Percentiles rank a stretch among this genome's conserved stretches.
Evolutionary conservation across 306 rosid species (phyloP).

Genomic region (Begonia masoniana): DNA sequence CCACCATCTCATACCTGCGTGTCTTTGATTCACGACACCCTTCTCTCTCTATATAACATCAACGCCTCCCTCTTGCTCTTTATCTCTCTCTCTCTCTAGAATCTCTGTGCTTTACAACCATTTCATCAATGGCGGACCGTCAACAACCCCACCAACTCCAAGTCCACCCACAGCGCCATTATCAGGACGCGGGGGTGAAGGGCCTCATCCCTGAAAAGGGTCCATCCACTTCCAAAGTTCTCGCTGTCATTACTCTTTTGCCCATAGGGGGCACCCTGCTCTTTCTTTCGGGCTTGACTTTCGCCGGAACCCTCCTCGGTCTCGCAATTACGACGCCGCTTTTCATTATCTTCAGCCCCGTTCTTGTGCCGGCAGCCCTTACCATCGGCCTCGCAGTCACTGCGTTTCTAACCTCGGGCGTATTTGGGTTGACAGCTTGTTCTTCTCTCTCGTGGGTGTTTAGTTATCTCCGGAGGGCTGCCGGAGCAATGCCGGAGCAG

Average conservation of each 20-base stretch:
- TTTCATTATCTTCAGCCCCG: conserved; percentile 39
- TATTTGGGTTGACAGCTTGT: conserved; percentile 26
- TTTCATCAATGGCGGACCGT: conserved; percentile 17
- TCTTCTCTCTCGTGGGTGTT: conserved; percentile 40
- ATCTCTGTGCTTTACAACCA: not conserved
- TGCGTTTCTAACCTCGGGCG: conserved; percentile 20
- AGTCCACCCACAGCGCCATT: conserved; percentile 26
- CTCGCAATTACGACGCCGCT: conserved; percentile 26
- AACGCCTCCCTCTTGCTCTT: conserved; percentile 1
- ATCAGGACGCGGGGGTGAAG: not conserved
- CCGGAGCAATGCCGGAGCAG: conserved; percentile 22
- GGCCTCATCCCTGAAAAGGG: conserved; percentile 4
- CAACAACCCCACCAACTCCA: conserved; percentile 20
- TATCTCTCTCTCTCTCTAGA: not conserved
- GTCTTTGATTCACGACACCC: conserved; percentile 25
- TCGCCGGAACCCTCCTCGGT: conserved; percentile 27
- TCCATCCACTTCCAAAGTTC: conserved; percentile 20
- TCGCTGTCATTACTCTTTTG: conserved; percentile 14
- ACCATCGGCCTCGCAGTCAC: conserved; percentile 19
- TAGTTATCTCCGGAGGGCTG: conserved; percentile 14
- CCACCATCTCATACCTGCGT: conserved; percentile 42
- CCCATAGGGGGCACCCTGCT: conserved; percentile 28
- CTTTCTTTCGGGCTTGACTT: conserved; percentile 22
- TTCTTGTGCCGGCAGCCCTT: conserved; percentile 31
- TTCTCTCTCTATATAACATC: conserved; percentile 17